Evolutionary conservation across 768 basidiomycete species (phyloP).

Genomic region (Agaricus bisporus): DNA sequence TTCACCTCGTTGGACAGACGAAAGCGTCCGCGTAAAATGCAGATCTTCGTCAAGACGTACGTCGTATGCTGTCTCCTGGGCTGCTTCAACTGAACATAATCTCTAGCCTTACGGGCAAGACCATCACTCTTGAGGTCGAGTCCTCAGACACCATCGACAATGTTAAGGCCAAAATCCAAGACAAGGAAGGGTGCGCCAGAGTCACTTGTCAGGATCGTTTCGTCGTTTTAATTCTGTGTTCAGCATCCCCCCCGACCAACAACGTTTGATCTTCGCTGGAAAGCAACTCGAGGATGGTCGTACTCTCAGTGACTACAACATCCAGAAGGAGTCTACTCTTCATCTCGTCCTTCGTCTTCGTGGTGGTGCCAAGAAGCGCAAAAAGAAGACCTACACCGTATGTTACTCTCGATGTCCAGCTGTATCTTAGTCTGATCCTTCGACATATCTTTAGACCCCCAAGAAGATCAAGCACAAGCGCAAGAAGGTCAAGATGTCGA

Average conservation of each 20-base stretch:
- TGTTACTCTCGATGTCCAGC: conserved; percentile 20
- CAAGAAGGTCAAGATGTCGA: conserved; percentile 99
- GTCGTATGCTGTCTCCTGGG: conserved; percentile 21
- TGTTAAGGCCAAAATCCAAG: conserved; percentile 96
- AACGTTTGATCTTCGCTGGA: conserved; percentile 97
- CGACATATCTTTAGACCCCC: conserved; percentile 56
- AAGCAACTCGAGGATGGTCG: conserved; percentile 99
- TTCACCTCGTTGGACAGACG: conserved; percentile 86
- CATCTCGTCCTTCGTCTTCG: conserved; percentile 96
- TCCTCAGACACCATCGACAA: conserved; percentile 97
- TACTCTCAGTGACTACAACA: conserved; percentile 93
- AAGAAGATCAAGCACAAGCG: conserved; percentile 99
- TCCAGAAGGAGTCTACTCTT: conserved; percentile 99
- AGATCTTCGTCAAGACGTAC: conserved; percentile 97
- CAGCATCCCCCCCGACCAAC: conserved; percentile 90
- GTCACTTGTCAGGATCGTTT: not conserved
- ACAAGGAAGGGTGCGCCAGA: conserved; percentile 82
- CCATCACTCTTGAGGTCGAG: conserved; percentile 97
- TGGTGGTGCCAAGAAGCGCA: conserved; percentile 99
- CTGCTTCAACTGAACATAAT: conserved; percentile 5
- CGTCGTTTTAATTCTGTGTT: not conserved
- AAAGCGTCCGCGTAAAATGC: conserved; percentile 75
- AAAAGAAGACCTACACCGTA: conserved; percentile 99
- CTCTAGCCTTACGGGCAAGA: conserved; percentile 93
- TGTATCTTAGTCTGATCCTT: not conserved